A percentile compares a stretch with the other conserved stretches of the same genome.
phyloP scores from a whole-genome alignment of 331 rosid species.

The Spiraea crenata region DNA sequence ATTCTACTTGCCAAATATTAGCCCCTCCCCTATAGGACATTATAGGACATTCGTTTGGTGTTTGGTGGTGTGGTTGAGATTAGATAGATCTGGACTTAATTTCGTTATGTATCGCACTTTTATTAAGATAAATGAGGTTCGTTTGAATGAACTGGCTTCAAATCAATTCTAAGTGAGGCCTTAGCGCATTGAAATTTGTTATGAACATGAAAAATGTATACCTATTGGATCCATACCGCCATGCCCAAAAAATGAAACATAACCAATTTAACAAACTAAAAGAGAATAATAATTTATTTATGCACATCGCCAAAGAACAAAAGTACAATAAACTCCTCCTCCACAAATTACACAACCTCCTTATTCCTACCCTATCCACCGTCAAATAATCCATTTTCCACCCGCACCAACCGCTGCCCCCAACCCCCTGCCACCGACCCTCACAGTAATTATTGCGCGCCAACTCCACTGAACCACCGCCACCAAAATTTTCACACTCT shows the following conservation, averaged over 20 bases:
- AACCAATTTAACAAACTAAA: slow-evolving; percentile 5
- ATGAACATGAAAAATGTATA: background rate
- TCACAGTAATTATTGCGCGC: slow-evolving; percentile 1
- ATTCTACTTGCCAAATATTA: too few relatives aligned
- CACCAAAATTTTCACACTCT: slow-evolving; percentile 9
- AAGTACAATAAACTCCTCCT: background rate
- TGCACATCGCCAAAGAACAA: slow-evolving; percentile 16
- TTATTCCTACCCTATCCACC: slow-evolving; percentile 11
- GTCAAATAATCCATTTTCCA: slow-evolving; percentile 16
- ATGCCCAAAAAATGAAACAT: background rate
- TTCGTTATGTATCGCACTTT: too few relatives aligned
- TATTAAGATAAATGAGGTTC: too few relatives aligned
- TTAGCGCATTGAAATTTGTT: too few relatives aligned
- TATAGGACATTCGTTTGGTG: too few relatives aligned
- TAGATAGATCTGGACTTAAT: too few relatives aligned
- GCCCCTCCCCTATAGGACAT: too few relatives aligned
- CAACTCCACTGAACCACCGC: slow-evolving; percentile 12
- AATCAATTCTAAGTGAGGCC: too few relatives aligned
- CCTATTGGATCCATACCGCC: background rate
- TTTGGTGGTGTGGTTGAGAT: too few relatives aligned
- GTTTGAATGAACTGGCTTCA: too few relatives aligned
- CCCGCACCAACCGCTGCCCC: slow-evolving; percentile 36
- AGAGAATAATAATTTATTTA: slow-evolving; percentile 16
- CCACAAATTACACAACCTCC: slow-evolving; percentile 17
- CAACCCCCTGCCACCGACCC: slow-evolving; percentile 22